These are phyloP conservation scores for Gillenia trifoliata DNA, from an alignment of 306 rosid species.

Conservation along the genomic window DNA sequence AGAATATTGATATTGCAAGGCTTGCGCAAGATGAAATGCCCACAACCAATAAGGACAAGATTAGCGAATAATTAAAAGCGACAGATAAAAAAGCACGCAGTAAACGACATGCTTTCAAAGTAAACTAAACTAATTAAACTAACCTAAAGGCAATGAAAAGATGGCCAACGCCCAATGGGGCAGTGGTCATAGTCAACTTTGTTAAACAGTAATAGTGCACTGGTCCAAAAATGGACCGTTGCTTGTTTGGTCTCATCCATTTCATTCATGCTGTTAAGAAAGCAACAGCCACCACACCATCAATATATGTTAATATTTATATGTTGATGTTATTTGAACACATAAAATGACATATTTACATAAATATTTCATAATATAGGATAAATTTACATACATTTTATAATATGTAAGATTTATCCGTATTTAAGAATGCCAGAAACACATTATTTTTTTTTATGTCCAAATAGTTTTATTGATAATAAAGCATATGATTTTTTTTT, in stretches of 20 bases:
- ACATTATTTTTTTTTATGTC: neutral
- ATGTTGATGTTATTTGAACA: too few relatives aligned
- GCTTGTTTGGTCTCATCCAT: neutral
- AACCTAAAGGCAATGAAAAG: neutral
- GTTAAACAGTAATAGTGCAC: constrained; percentile 11
- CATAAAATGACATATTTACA: too few relatives aligned
- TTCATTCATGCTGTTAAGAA: constrained; percentile 10
- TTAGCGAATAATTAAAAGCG: neutral
- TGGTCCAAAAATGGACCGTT: constrained; percentile 1
- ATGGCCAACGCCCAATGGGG: constrained; percentile 17
- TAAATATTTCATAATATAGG: too few relatives aligned
- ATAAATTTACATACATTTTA: too few relatives aligned
- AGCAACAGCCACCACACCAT: constrained; percentile 23
- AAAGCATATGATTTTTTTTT: neutral
- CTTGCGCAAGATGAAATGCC: neutral
- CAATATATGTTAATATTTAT: too few relatives aligned
- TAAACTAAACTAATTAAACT: constrained; percentile 12
- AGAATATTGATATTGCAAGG: neutral
- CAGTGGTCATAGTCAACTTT: constrained; percentile 29
- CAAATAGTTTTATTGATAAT: neutral
- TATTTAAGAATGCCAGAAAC: constrained; percentile 8
- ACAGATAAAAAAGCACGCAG: neutral
- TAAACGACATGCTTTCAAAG: constrained; percentile 28
- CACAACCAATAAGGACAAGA: constrained; percentile 6
- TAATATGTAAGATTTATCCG: too few relatives aligned